Conservation (phyloP, 208 protist genomes). For the Trichomonas gallinae region DNA sequence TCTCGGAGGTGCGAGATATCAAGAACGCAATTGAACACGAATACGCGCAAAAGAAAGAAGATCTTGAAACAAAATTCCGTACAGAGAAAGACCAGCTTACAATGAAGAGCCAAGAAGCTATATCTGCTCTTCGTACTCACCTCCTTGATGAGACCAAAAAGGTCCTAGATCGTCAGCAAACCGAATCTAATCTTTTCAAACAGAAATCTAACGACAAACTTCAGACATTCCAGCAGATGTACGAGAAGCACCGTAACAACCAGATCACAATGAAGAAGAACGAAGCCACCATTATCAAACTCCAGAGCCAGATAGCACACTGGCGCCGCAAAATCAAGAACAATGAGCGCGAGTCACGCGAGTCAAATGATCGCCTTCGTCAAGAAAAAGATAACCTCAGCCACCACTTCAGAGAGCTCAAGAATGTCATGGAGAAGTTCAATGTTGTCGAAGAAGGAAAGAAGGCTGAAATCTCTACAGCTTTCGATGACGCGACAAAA, state of each 20-base stretch:
- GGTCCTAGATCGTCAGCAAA: not conserved
- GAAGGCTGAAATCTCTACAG: not conserved
- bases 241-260: not conserved
- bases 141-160: not conserved
- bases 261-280: not conserved
- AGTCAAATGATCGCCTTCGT: not conserved
- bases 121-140: not conserved
- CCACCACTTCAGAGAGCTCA: not conserved
- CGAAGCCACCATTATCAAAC: not conserved
- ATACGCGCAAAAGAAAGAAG: not conserved
- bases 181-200: not conserved
- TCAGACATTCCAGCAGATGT: not conserved
- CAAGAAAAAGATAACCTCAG: not conserved
- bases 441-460: not conserved
- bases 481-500: not conserved
- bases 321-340: not conserved
- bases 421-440: not conserved
- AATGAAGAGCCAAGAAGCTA: not conserved
- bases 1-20: not conserved
- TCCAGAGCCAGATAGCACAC: not conserved
- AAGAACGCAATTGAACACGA: constrained; percentile 6
- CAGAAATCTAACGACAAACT: not conserved
- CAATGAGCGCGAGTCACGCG: not conserved
- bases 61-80: not conserved
- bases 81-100: not conserved